Evolutionary conservation across 2,329 filamentous ascomycete species (phyloP).

Genomic region (Fusarium brevicatenulatum): DNA sequence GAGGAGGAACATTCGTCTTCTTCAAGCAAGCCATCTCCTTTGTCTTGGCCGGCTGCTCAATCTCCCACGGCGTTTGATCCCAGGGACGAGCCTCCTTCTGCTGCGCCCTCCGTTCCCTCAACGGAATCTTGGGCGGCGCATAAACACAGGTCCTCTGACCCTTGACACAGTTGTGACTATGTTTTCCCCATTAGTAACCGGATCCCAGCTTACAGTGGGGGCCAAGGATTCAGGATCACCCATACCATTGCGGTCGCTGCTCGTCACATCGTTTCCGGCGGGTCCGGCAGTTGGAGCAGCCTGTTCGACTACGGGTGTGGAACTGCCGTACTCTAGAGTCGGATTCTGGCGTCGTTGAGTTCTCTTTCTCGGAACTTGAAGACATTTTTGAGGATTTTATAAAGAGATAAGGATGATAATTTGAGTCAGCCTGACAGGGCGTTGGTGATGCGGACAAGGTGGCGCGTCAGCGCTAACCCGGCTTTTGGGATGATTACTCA

Average conservation of each 20-base stretch:
- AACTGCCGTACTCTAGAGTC: constrained; percentile 1
- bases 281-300: constrained; percentile 13
- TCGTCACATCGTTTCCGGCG: constrained; percentile 19
- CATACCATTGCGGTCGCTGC: constrained; percentile 16
- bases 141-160: background rate
- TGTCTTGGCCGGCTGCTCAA: background rate
- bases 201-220: background rate
- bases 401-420: background rate
- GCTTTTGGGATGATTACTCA: background rate
- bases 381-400: background rate
- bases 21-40: background rate
- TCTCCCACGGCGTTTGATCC: constrained; percentile 14
- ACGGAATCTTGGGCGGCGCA: background rate
- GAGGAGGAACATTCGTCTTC: background rate
- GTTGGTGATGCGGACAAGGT: background rate
- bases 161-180: constrained; percentile 6
- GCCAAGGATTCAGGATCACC: background rate
- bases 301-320: constrained; percentile 13
- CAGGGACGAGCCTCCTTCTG: constrained; percentile 14
- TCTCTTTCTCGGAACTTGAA: background rate
- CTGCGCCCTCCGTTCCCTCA: constrained; percentile 9
- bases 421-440: background rate
- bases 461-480: background rate
- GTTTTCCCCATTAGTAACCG: background rate
- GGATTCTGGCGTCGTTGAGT: background rate